phyloP scores from a whole-genome alignment of 31 red algal genomes.

The Asparagopsis taxiformis region DNA sequence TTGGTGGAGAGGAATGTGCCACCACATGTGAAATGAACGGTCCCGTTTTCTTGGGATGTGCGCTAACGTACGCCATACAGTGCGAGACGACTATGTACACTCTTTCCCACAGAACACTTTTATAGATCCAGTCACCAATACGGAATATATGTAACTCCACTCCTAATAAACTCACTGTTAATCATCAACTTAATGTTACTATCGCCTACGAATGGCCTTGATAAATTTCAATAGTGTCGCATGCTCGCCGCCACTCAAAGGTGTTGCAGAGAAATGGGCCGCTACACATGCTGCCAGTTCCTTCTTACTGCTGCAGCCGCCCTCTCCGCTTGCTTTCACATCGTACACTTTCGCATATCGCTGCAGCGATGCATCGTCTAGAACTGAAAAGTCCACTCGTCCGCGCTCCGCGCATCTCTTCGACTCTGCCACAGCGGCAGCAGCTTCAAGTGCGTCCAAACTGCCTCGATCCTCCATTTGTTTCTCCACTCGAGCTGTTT shows the following conservation, averaged over 20 bases:
- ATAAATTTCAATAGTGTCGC: conserved; percentile 50
- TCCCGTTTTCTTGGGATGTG: too few species aligned
- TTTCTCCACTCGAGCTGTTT: too few species aligned
- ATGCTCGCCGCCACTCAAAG: conserved; percentile 16
- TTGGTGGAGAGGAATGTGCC: too few species aligned
- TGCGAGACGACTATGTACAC: too few species aligned
- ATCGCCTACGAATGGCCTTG: conserved; percentile 20
- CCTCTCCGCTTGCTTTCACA: not conserved
- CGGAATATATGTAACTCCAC: too few species aligned
- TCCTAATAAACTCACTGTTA: too few species aligned
- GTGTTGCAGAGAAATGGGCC: conserved; percentile 10
- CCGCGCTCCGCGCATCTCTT: not conserved
- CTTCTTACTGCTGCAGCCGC: not conserved
- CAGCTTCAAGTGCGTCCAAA: not conserved
- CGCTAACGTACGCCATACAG: too few species aligned
- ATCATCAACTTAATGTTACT: too few species aligned
- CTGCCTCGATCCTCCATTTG: not conserved
- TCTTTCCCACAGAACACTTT: too few species aligned
- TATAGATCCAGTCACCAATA: too few species aligned
- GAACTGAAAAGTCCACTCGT: conserved; percentile 15
- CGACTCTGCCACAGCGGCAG: not conserved
- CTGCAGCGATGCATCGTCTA: conserved; percentile 11
- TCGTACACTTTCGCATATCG: conserved; percentile 20
- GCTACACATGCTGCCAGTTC: conserved; percentile 23
- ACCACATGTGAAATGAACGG: too few species aligned